Conservation (phyloP, 2,329 filamentous ascomycete genomes). For the Clonostachys solani region DNA sequence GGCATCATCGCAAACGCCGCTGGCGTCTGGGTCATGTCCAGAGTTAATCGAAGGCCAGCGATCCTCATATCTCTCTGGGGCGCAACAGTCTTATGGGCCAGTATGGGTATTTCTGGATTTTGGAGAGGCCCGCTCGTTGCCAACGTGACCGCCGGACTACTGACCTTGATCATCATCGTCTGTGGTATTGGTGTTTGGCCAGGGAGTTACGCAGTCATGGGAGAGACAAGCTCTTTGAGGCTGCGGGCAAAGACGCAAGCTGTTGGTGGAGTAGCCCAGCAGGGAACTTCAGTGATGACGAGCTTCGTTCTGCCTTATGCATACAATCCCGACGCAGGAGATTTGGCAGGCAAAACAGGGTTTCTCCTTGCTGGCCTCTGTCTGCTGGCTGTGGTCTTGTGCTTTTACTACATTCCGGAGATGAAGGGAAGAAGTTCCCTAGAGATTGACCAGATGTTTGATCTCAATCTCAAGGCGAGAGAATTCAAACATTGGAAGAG, state of each 20-base stretch:
- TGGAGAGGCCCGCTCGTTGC: not conserved
- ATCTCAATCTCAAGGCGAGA: slow-evolving; percentile 5
- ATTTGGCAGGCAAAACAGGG: slow-evolving; percentile 31
- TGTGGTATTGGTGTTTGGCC: slow-evolving; percentile 36
- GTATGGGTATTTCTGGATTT: slow-evolving; percentile 39
- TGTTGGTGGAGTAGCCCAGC: slow-evolving; percentile 31
- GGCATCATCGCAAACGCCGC: slow-evolving; percentile 36
- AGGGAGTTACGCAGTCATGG: slow-evolving; percentile 29
- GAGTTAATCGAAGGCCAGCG: slow-evolving; percentile 32
- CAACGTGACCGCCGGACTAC: not conserved
- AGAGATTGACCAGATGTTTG: slow-evolving; percentile 37
- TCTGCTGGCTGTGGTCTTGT: slow-evolving; percentile 16
- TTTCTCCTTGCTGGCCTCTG: slow-evolving; percentile 31
- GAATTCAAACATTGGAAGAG: not conserved
- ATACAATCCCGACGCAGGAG: slow-evolving; percentile 20
- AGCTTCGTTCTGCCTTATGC: slow-evolving; percentile 17
- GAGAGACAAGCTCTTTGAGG: slow-evolving; percentile 16
- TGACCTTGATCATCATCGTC: slow-evolving; percentile 20
- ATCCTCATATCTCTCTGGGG: slow-evolving; percentile 25
- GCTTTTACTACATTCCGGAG: slow-evolving; percentile 41
- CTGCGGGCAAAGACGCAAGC: slow-evolving; percentile 22
- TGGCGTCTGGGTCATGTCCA: slow-evolving; percentile 35
- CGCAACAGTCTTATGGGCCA: slow-evolving; percentile 30
- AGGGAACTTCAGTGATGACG: slow-evolving; percentile 24
- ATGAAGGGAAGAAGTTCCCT: slow-evolving; percentile 37